These are phyloP conservation scores for Penicillium malachiteum DNA, from an alignment of 495 filamentous ascomycete species.

Conservation along the genomic window DNA sequence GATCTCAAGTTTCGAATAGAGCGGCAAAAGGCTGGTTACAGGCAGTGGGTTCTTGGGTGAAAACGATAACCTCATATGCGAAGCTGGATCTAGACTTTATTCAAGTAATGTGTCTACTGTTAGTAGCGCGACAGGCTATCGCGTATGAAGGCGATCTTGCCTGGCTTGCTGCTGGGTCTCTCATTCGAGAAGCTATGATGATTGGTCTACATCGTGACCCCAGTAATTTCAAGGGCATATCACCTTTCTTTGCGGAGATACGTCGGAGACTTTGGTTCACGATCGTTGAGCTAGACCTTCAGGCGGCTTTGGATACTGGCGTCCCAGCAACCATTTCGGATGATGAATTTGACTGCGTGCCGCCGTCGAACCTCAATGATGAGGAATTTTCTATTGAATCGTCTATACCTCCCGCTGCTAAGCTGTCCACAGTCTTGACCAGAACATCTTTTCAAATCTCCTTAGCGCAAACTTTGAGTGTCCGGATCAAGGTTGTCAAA, in stretches of 20 bases:
- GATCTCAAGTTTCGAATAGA: not conserved
- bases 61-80: conserved; percentile 4
- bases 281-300: conserved; percentile 2
- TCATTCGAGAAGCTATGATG: conserved; percentile 10
- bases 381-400: conserved; percentile 2
- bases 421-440: not conserved
- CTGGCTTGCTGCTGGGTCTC: conserved; percentile 5
- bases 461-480: not conserved
- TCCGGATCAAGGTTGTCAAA: not conserved
- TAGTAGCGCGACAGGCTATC: conserved; percentile 7
- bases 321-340: not conserved
- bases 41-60: conserved; percentile 7
- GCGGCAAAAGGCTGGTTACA: not conserved
- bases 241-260: conserved; percentile 4
- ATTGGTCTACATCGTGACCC: conserved; percentile 15
- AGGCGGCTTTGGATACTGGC: conserved; percentile 3
- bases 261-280: conserved; percentile 7
- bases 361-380: conserved; percentile 6
- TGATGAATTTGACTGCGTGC: conserved; percentile 6
- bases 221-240: not conserved
- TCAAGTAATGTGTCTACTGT: conserved; percentile 11
- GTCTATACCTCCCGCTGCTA: not conserved
- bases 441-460: not conserved
- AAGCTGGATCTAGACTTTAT: conserved; percentile 11
- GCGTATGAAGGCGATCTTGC: conserved; percentile 10